phyloP scores from a whole-genome alignment of 148 eudicot species.

The Limonium bicolor region DNA sequence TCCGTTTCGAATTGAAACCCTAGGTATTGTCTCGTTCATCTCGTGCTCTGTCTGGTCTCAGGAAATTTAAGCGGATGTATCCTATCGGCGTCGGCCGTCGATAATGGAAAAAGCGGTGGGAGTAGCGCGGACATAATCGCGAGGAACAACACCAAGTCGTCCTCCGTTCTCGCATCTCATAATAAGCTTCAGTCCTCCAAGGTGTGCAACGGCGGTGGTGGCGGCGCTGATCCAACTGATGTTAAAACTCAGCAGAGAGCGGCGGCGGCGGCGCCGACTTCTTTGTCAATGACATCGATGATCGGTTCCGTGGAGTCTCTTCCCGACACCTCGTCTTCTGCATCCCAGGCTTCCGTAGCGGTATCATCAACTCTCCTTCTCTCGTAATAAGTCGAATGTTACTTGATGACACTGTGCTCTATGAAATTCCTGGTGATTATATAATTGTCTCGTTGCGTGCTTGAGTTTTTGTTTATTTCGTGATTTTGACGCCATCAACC shows the following conservation, averaged over 20 bases:
- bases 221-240: slow-evolving; percentile 1
- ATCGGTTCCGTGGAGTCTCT: slow-evolving; percentile 22
- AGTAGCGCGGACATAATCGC: background rate
- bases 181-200: too few species aligned
- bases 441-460: background rate
- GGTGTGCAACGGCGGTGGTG: slow-evolving; percentile 1
- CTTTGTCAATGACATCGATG: background rate
- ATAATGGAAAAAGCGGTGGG: background rate
- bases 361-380: background rate
- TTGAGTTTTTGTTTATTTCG: background rate
- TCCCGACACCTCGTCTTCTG: slow-evolving; percentile 14
- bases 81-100: too few species aligned
- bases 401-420: background rate
- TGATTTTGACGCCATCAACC: background rate
- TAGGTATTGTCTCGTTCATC: too few species aligned
- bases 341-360: slow-evolving; percentile 7
- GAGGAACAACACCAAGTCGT: background rate
- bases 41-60: too few species aligned
- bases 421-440: background rate
- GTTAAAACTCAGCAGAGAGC: slow-evolving; percentile 4
- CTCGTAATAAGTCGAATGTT: background rate
- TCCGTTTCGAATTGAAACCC: too few species aligned
- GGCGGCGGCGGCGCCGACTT: background rate
- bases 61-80: too few species aligned
- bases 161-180: background rate